phyloP scores from a whole-genome alignment of 805 yeast genomes.

The Yarrowia divulgata region DNA sequence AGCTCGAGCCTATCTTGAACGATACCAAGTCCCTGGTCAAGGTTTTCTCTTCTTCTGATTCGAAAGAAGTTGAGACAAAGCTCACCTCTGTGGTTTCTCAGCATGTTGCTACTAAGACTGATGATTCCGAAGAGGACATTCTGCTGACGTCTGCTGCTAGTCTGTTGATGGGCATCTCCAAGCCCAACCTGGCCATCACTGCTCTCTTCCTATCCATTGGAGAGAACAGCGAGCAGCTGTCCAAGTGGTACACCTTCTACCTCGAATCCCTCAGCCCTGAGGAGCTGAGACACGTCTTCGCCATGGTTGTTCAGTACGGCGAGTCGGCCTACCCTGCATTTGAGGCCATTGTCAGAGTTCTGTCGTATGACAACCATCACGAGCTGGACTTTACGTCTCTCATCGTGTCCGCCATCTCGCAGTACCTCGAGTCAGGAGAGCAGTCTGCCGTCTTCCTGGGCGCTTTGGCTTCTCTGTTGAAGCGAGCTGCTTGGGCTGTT shows the following conservation, averaged over 20 bases:
- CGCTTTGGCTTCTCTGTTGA: conserved; percentile 49
- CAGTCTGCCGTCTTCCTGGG: conserved; percentile 18
- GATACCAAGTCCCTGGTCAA: conserved; percentile 30
- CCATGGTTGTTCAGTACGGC: conserved; percentile 5
- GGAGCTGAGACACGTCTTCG: neutral
- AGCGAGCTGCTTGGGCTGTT: conserved; percentile 63
- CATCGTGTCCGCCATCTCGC: conserved; percentile 22
- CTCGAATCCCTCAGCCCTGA: conserved; percentile 1
- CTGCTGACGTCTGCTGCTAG: conserved; percentile 5
- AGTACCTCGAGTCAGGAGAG: conserved; percentile 19
- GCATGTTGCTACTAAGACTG: conserved; percentile 1
- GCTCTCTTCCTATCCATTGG: conserved; percentile 14
- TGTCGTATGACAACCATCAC: conserved; percentile 13
- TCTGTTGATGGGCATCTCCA: conserved; percentile 26
- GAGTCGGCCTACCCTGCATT: conserved; percentile 20
- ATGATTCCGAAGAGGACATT: neutral
- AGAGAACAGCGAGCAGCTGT: neutral
- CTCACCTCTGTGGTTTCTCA: neutral
- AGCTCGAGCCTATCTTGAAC: conserved; percentile 8
- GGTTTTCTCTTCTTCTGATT: conserved; percentile 4
- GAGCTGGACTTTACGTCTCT: conserved; percentile 7
- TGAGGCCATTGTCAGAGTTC: neutral
- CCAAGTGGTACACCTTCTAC: conserved; percentile 18
- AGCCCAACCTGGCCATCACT: conserved; percentile 32
- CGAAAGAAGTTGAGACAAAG: conserved; percentile 1